Base-by-base conservation (phyloP, 2,329 filamentous ascomycete species). In the Aphanocladium album region DNA sequence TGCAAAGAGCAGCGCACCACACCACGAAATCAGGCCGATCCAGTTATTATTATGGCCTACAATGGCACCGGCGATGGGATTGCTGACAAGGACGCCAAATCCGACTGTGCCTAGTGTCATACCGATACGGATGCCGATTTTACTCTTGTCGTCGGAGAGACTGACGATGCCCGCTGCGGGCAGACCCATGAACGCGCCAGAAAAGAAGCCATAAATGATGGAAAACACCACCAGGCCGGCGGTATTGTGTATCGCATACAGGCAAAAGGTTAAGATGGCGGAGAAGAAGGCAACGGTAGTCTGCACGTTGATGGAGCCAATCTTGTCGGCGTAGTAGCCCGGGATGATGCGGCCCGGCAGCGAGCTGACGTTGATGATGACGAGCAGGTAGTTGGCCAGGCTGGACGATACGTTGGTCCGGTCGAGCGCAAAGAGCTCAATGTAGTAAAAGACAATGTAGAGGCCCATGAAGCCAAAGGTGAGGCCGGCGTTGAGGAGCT, bases 291-390 rank as follows among this genome's bases (percentile, higher is more conserved):
- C 69, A 62, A 75, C 72, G 1, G 68, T 66, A 6, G 74, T 65
- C 17, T 75, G 66, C 19, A 77, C 63, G 62, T 78, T 76, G 41
- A 80, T 50, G n/a, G 73, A 71, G 1, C 79, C 79, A 41, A 77
- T 62, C 30, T 67, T 69, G 54, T 77, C 74, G 0, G 78, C 78
- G 5, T 82, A 62, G 8, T 77, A 72, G 4, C 76, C 76, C 0
- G 79, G 80, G 0, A 80, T 66, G 1, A 83, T 70, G 7, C 82
- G 76, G 0, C 82, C 81, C 8, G 79, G 72, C 8, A 81, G 71
- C 0, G 79, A 79, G 0, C 77, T 75, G 1, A 76, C 79, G 67
- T 83, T 83, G 54, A 83, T 74, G 51, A 83, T 78, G 2, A 81
- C 71, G 5, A 83, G 69, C 25, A 83, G 71, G 62, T 83, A 82